Evolutionary conservation across 177 flowering plant species (phyloP).

Genomic region (Vitis hybrid): DNA sequence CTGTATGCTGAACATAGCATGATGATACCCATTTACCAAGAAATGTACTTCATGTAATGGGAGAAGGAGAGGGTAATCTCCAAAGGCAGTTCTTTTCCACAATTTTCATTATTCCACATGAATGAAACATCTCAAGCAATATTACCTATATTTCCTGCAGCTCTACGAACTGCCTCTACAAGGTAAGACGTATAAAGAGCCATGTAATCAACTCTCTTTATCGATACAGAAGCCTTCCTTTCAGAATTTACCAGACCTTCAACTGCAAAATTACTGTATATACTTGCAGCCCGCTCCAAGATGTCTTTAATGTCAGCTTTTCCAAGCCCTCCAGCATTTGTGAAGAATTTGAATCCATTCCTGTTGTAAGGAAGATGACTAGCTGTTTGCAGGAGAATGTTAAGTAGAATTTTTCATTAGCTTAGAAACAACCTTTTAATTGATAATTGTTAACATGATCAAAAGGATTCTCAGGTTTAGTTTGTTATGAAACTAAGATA

Average conservation of each 20-base stretch:
- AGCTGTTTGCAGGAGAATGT: constrained; percentile 49
- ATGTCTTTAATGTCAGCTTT: constrained; percentile 92
- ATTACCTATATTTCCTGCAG: constrained; percentile 83
- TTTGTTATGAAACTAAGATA: background rate
- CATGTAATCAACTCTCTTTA: constrained; percentile 90
- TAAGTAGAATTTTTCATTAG: constrained; percentile 1
- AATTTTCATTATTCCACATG: no score
- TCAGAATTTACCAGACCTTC: constrained; percentile 40
- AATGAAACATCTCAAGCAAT: constrained; percentile 5
- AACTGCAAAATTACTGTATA: constrained; percentile 48
- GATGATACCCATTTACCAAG: background rate
- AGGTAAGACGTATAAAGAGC: constrained; percentile 76
- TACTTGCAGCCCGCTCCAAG: constrained; percentile 79
- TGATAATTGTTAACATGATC: background rate
- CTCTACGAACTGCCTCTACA: constrained; percentile 88
- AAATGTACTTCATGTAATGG: background rate
- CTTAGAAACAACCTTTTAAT: background rate
- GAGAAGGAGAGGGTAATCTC: background rate
- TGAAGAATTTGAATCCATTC: constrained; percentile 96
- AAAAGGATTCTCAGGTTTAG: background rate
- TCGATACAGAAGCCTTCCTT: constrained; percentile 41
- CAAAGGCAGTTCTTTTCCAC: background rate
- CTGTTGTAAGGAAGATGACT: constrained; percentile 99
- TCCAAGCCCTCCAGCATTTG: constrained; percentile 90
- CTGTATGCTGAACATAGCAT: background rate